Percentiles rank a stretch among this genome's conserved stretches.
Evolutionary conservation across 164 flowering plant genomes (phyloP).

Genomic region (Liriodendron chinense): DNA sequence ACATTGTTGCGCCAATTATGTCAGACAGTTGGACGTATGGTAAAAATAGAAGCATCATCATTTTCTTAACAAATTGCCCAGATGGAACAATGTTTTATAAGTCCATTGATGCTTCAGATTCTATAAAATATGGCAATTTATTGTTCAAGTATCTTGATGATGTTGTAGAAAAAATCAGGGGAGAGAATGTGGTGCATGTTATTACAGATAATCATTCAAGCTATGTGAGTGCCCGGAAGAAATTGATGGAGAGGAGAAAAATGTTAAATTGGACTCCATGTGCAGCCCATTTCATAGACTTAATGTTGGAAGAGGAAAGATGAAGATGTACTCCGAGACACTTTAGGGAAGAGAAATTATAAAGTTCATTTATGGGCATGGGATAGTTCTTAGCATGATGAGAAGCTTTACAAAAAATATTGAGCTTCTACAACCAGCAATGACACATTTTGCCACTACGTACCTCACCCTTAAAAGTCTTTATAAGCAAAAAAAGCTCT

Average conservation of each 20-base stretch:
- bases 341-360: not conserved
- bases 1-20: not conserved
- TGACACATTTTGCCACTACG: not conserved
- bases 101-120: not conserved
- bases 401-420: conserved; percentile 1
- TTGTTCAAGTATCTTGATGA: not conserved
- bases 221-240: not conserved
- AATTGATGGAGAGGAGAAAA: conserved; percentile 1
- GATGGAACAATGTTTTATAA: not conserved
- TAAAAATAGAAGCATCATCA: no score
- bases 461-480: no score
- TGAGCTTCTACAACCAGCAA: conserved; percentile 1
- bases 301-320: not conserved
- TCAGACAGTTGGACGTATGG: not conserved
- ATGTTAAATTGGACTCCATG: conserved; percentile 11
- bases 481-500: no score
- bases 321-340: not conserved
- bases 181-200: not conserved
- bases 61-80: not conserved
- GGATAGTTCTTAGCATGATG: conserved; percentile 6
- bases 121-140: not conserved
- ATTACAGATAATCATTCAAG: not conserved
- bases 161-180: not conserved
- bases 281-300: conserved; percentile 6
- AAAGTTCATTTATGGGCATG: conserved; percentile 7